Percentiles rank a stretch among this genome's conserved stretches.
Evolutionary conservation across 2,329 filamentous ascomycete species (phyloP).

Genomic region (Trichoderma semiorbis): DNA sequence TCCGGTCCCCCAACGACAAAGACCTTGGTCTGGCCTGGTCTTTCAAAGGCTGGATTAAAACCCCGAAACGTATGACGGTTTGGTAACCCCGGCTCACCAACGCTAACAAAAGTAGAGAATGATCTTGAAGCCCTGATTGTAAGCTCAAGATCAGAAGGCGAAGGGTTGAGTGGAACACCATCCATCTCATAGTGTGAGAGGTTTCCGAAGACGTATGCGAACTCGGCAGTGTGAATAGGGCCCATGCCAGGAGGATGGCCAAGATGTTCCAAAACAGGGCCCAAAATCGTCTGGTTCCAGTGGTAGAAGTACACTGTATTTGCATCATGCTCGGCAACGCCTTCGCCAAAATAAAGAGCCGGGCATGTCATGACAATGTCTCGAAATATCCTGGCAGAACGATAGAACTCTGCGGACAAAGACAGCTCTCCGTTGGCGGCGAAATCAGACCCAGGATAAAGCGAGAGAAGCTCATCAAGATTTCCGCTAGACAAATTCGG

Average conservation of each 20-base stretch:
- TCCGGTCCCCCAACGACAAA: constrained; percentile 44
- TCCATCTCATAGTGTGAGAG: constrained; percentile 41
- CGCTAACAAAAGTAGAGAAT: constrained; percentile 46
- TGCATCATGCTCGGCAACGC: constrained; percentile 33
- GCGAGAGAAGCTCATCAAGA: constrained; percentile 40
- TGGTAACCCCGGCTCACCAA: constrained; percentile 33
- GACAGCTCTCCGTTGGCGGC: constrained; percentile 35
- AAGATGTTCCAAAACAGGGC: constrained; percentile 36
- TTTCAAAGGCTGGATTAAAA: constrained; percentile 38
- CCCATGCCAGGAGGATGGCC: constrained; percentile 39
- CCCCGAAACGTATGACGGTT: constrained; percentile 38
- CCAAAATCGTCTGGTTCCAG: constrained; percentile 54
- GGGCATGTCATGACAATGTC: constrained; percentile 52
- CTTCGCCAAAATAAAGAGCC: constrained; percentile 40
- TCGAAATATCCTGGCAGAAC: constrained; percentile 46
- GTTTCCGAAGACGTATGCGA: constrained; percentile 51
- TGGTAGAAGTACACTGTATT: constrained; percentile 47
- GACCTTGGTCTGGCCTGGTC: constrained; percentile 27
- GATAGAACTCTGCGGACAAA: constrained; percentile 47
- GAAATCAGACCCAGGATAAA: constrained; percentile 52
- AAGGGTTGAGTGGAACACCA: constrained; percentile 35
- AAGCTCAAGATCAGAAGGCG: constrained; percentile 39
- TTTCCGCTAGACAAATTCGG: constrained; percentile 33
- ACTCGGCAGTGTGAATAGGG: constrained; percentile 50
- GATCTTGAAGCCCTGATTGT: constrained; percentile 39